Base-by-base conservation (phyloP, 371 early-diverging fungal genomes). In the Pancytospora epiphaga region DNA sequence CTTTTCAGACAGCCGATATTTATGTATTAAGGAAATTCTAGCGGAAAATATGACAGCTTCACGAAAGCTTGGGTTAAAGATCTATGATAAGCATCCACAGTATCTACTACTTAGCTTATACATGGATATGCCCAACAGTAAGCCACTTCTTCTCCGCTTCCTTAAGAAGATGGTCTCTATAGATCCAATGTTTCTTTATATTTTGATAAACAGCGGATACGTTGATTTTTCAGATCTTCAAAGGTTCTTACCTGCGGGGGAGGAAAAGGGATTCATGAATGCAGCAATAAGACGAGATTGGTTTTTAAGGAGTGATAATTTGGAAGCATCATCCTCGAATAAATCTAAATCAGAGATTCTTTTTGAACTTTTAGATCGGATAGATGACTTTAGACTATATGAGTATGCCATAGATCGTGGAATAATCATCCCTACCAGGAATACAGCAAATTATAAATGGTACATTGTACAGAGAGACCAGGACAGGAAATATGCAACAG, bases 341-440 rank as follows among this genome's bases (percentile, higher is more conserved):
- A 15, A 22, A 15, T 15, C 15, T 37, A 62, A 15, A 33, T 2
- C 37, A 6, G 22, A 25, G 15, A 19, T 50, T 6, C 3, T 71
- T 25, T 56, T 67, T 25, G 43, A 61, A 29, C 49, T 79, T 36
- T 43, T 81, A 4, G 66, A 69, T 22, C 40, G 56, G 12, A 27
- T 79, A 15, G 78, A 79, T 64, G 82, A 81, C 67, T 81, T 70
- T 61, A 66, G 72, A 29, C 29, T 81, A 18, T 81, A 79, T 57
- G 33, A 76, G 40, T 68, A 68, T 67, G 70, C 72, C 22, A 15
- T 77, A 34, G 49, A 70, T 1, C 73, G 72, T 32, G 58, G 56
- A 0, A 73, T 76, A 22, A 27, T 37, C 18, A 4, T 73, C 36
- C 39, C 18, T 0, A 19, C 50, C 1, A 50, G 66, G 38, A 50